These are phyloP conservation scores for Linum tenue DNA, from an alignment of 345 rosid species.

Conservation along the genomic window DNA sequence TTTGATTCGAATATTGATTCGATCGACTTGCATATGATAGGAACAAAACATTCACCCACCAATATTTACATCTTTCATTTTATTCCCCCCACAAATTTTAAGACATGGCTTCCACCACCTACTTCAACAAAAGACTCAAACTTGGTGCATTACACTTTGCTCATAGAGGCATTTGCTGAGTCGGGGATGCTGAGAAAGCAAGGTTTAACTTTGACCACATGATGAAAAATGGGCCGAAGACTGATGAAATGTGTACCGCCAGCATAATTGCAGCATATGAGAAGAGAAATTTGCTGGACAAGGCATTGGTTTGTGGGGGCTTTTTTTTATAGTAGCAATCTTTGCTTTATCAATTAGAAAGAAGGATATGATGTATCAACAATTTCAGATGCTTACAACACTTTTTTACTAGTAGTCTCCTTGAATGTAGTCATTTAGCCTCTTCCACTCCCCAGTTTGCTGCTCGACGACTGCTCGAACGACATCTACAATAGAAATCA, in stretches of 20 bases:
- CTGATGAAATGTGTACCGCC: slow-evolving; percentile 54
- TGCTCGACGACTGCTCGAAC: slow-evolving; percentile 70
- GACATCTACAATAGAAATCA: slow-evolving; percentile 79
- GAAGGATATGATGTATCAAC: not conserved
- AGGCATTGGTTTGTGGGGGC: slow-evolving; percentile 35
- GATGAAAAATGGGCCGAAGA: slow-evolving; percentile 44
- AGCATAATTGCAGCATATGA: slow-evolving; percentile 53
- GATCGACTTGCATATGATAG: too few relatives aligned
- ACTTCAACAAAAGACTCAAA: too few relatives aligned
- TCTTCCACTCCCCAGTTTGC: slow-evolving; percentile 62
- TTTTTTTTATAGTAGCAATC: too few relatives aligned
- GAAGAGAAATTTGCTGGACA: slow-evolving; percentile 54
- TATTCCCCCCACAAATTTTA: not conserved
- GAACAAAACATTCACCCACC: too few relatives aligned
- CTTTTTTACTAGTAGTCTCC: slow-evolving; percentile 57
- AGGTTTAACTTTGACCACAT: slow-evolving; percentile 49
- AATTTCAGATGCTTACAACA: not conserved
- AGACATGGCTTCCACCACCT: not conserved
- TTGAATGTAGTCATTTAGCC: slow-evolving; percentile 67
- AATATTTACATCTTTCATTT: too few relatives aligned
- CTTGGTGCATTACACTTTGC: slow-evolving; percentile 38
- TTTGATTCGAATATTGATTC: too few relatives aligned
- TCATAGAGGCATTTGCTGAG: slow-evolving; percentile 50
- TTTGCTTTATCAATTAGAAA: not conserved
- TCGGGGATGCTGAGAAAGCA: slow-evolving; percentile 49